phyloP scores from a whole-genome alignment of 371 early-diverging fungal species.

The Batkoa obscura region DNA sequence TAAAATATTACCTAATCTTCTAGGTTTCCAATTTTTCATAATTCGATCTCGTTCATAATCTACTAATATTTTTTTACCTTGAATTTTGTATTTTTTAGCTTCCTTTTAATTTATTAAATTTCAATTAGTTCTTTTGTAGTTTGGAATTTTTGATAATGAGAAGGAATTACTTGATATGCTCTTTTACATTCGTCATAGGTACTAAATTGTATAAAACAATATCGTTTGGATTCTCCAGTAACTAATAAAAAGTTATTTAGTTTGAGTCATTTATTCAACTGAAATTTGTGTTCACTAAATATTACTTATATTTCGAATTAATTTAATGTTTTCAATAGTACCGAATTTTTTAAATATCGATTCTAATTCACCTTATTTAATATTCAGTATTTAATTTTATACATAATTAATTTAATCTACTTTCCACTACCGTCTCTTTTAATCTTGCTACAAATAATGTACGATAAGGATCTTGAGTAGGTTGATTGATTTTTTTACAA shows the following conservation, averaged over 20 bases:
- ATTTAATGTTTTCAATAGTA: not conserved
- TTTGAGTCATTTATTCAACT: not conserved
- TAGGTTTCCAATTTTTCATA: slow-evolving; percentile 35
- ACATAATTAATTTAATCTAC: no score
- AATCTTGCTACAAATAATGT: not conserved
- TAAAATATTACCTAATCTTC: slow-evolving; percentile 15
- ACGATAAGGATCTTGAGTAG: not conserved
- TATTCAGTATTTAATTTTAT: no score
- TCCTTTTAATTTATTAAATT: not conserved
- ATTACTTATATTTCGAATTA: not conserved
- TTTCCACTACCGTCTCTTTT: not conserved
- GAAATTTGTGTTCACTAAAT: no score
- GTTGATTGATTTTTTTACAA: no score
- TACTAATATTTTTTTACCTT: slow-evolving; percentile 23
- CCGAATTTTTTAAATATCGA: not conserved
- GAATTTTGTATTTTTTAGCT: slow-evolving; percentile 16
- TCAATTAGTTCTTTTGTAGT: no score
- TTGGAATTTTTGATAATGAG: not conserved
- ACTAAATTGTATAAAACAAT: not conserved
- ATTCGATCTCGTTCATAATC: slow-evolving; percentile 32
- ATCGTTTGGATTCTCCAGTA: not conserved
- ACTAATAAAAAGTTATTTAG: not conserved
- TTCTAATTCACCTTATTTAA: no score
- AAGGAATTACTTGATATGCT: not conserved
- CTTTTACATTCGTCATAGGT: not conserved